Evolutionary conservation across 179 eudicot genomes (phyloP).

Genomic region (Pouteria campechiana): DNA sequence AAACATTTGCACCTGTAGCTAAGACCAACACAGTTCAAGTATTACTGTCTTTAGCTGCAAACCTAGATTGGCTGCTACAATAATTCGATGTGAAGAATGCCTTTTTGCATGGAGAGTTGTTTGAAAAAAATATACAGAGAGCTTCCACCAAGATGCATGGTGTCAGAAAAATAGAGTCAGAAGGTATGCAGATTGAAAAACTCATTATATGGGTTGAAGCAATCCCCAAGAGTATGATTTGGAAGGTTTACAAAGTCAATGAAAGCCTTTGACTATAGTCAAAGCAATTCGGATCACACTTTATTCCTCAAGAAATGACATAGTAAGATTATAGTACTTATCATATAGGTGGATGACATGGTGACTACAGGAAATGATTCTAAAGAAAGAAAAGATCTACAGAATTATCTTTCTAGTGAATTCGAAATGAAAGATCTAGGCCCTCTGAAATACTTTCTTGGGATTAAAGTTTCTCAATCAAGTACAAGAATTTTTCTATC

Average conservation of each 20-base stretch:
- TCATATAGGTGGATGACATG: conserved; percentile 3
- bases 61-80: not conserved
- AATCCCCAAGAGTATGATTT: not conserved
- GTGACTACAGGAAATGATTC: not conserved
- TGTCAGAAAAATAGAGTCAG: not conserved
- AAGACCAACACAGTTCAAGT: not conserved
- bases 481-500: not conserved
- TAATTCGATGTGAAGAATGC: conserved; percentile 4
- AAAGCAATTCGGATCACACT: conserved; percentile 3
- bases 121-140: conserved; percentile 1
- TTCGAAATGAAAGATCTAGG: not conserved
- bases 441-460: not conserved
- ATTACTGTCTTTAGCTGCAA: not conserved
- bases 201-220: not conserved
- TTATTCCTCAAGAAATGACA: not conserved
- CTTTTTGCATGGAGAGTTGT: not conserved
- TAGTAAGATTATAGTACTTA: not conserved
- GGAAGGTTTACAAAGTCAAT: too few species aligned
- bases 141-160: not conserved
- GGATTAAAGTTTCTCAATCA: not conserved
- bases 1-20: too few species aligned
- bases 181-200: not conserved
- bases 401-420: not conserved
- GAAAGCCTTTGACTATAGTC: not conserved
- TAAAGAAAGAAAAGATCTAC: not conserved